Percentiles rank a stretch among this genome's conserved stretches.
phyloP scores from a whole-genome alignment of 2,329 filamentous ascomycete species.

The Hymenoscyphus albidus region DNA sequence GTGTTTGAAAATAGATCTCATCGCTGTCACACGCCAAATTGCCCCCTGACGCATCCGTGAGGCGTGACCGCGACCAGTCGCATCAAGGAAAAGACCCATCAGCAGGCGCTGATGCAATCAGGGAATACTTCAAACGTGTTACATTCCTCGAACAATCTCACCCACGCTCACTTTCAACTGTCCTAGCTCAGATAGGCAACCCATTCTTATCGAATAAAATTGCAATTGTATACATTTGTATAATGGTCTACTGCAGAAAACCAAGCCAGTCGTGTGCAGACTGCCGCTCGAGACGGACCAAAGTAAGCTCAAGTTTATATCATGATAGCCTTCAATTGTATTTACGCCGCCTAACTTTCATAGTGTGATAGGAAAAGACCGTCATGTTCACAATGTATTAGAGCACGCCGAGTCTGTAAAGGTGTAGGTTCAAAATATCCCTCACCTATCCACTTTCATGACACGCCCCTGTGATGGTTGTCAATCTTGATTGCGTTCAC shows the following conservation, averaged over 20 bases:
- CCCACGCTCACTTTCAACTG: background rate
- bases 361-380: slow-evolving; percentile 52
- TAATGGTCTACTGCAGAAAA: slow-evolving; percentile 30
- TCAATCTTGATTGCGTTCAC: background rate
- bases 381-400: slow-evolving; percentile 52
- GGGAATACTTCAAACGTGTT: background rate
- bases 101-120: background rate
- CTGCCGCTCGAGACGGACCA: slow-evolving; percentile 42
- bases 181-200: background rate
- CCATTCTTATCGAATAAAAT: background rate
- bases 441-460: background rate
- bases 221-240: background rate
- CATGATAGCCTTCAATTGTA: background rate
- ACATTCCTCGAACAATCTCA: background rate
- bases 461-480: background rate
- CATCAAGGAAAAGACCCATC: background rate
- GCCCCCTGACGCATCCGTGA: background rate
- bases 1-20: background rate
- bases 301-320: slow-evolving; percentile 19
- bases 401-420: slow-evolving; percentile 48
- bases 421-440: slow-evolving; percentile 32
- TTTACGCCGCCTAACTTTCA: slow-evolving; percentile 9
- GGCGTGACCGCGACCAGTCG: background rate
- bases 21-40: background rate
- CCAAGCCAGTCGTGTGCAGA: slow-evolving; percentile 43